Evolutionary conservation across 768 basidiomycete species (phyloP).

Genomic region (Podaxis sp.): DNA sequence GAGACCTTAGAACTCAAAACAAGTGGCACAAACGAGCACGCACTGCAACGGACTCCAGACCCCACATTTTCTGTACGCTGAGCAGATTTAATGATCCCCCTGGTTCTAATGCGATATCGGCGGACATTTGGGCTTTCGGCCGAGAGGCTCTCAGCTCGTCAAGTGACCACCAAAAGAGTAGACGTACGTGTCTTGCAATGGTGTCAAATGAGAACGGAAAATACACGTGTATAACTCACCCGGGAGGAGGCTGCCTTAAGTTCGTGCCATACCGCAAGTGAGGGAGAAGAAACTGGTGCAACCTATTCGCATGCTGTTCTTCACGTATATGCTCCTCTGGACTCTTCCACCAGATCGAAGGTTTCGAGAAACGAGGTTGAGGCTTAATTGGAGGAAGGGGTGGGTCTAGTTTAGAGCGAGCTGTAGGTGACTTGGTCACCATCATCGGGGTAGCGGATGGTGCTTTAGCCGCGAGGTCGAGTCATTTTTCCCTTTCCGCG

Average conservation of each 20-base stretch:
- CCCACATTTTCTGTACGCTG: constrained; percentile 1
- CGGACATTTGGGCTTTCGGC: constrained; percentile 5
- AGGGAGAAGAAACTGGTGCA: background rate
- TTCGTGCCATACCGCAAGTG: background rate
- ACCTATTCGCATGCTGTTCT: background rate
- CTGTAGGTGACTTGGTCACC: background rate
- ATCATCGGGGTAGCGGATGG: constrained; percentile 1
- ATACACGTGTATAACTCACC: background rate
- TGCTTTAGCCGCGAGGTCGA: background rate
- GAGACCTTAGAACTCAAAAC: background rate
- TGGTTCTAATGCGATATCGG: constrained; percentile 6
- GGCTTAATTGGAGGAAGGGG: background rate
- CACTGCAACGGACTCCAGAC: constrained; percentile 4
- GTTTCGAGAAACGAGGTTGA: background rate
- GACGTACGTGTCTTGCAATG: constrained; percentile 1
- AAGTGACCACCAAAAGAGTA: constrained; percentile 12
- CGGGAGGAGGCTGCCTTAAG: background rate
- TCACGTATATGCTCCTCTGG: constrained; percentile 13
- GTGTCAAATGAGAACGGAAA: background rate
- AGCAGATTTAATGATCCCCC: constrained; percentile 9
- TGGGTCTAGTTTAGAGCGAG: constrained; percentile 7
- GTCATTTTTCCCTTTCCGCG: constrained; percentile 6
- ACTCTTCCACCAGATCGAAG: constrained; percentile 5
- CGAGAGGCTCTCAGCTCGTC: background rate
- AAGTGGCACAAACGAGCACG: background rate